Evolutionary conservation across 163 green algal genomes (phyloP).

Genomic region (Trebouxiophyceae sp.): DNA sequence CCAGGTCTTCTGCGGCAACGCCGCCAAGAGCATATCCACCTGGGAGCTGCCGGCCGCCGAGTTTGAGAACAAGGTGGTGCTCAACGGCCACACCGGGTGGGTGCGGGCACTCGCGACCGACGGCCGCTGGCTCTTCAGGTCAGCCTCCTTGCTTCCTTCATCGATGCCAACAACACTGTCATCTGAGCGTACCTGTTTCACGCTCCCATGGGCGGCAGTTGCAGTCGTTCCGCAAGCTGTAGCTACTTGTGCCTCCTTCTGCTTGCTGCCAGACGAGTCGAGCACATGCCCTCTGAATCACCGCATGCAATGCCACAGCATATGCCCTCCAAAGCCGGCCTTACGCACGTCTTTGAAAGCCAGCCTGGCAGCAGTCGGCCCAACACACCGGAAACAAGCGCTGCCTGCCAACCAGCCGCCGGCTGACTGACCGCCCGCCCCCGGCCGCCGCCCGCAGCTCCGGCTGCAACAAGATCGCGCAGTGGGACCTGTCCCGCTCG

Average conservation of each 20-base stretch:
- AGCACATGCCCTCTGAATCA: no score
- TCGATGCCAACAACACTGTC: no score
- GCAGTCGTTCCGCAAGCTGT: neutral
- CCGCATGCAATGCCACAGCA: no score
- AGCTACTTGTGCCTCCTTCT: neutral
- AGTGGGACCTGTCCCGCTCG: slow-evolving; percentile 63
- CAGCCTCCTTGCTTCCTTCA: no score
- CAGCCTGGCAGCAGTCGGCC: no score
- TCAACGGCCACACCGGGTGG: slow-evolving; percentile 47
- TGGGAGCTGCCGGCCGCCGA: slow-evolving; percentile 34
- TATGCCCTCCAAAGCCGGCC: no score
- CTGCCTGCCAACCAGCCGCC: neutral
- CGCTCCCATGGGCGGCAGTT: neutral
- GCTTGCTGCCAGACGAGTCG: no score
- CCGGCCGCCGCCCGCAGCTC: slow-evolving; percentile 24
- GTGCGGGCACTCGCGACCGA: slow-evolving; percentile 28
- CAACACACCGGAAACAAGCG: no score
- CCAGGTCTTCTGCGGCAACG: slow-evolving; percentile 34
- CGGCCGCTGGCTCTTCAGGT: slow-evolving; percentile 42
- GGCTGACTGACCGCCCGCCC: no score
- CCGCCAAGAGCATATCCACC: slow-evolving; percentile 23
- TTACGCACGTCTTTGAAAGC: no score
- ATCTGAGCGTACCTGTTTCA: no score
- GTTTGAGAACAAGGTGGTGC: slow-evolving; percentile 13
- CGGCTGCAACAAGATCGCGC: slow-evolving; percentile 59